A percentile compares a stretch with the other conserved stretches of the same genome.
Evolutionary conservation across 148 eudicot genomes (phyloP).

Genomic region (Heliamphora exappendiculata): DNA sequence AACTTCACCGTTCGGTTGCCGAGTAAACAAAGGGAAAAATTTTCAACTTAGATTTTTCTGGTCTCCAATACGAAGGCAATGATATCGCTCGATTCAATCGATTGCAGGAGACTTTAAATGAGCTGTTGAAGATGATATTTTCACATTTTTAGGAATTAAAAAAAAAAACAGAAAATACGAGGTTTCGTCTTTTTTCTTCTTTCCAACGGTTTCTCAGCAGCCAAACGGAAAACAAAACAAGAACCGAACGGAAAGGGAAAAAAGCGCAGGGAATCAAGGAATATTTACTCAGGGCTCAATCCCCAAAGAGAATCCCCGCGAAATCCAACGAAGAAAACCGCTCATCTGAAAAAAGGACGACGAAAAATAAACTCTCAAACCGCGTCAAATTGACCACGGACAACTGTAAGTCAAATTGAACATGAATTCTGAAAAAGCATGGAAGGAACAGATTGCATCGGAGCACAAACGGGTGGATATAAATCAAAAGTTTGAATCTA

Average conservation of each 20-base stretch:
- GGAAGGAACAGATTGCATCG: neutral
- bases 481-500: neutral
- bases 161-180: neutral
- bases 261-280: neutral
- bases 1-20: neutral
- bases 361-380: neutral
- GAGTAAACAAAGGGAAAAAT: neutral
- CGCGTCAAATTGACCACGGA: neutral
- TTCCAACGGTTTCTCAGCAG: neutral
- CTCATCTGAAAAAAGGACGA: neutral
- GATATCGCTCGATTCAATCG: neutral
- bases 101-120: neutral
- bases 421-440: neutral
- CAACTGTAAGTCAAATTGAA: neutral
- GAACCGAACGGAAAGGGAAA: neutral
- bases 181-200: neutral
- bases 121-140: neutral
- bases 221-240: neutral
- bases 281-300: conserved; percentile 9
- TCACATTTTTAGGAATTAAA: neutral
- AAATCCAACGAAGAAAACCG: conserved; percentile 4
- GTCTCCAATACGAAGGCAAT: neutral
- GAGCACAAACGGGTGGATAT: neutral
- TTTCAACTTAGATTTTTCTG: neutral
- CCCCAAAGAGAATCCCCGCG: neutral